Conservation (phyloP, 2,329 filamentous ascomycete genomes). For the Alternaria postmessia region DNA sequence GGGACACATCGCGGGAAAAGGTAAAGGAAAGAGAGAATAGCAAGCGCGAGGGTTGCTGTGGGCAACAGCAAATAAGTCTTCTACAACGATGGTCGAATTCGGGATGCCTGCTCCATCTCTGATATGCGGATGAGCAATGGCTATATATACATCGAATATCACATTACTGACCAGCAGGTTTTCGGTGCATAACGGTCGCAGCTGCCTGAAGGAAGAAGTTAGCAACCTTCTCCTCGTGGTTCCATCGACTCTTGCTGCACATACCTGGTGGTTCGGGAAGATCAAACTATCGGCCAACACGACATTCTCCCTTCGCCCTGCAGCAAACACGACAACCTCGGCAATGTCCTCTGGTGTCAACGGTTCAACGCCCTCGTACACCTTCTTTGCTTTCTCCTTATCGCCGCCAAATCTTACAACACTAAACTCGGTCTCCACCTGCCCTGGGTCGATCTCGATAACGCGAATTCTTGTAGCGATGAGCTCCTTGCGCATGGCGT, state of each 20-base stretch:
- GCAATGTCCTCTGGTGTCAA: conserved; percentile 91
- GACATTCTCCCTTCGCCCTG: conserved; percentile 85
- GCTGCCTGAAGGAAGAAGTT: conserved; percentile 38
- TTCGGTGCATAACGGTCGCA: conserved; percentile 49
- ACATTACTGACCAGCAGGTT: conserved; percentile 28
- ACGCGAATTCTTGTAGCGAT: conserved; percentile 81
- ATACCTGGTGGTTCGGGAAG: conserved; percentile 88
- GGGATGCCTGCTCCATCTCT: background rate
- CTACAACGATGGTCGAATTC: conserved; percentile 1
- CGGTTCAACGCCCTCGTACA: conserved; percentile 77
- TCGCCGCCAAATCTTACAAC: conserved; percentile 89
- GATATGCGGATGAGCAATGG: conserved; percentile 2
- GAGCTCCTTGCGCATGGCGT: conserved; percentile 81
- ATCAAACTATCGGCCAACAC: conserved; percentile 87
- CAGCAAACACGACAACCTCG: conserved; percentile 86
- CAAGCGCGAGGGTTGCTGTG: background rate
- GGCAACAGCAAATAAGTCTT: background rate
- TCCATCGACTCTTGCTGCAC: conserved; percentile 28
- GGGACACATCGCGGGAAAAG: background rate
- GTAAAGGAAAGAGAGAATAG: background rate
- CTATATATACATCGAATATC: conserved; percentile 1
- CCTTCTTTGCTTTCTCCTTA: conserved; percentile 86
- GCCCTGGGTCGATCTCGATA: conserved; percentile 89
- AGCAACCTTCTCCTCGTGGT: conserved; percentile 10
- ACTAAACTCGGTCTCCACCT: conserved; percentile 94